These are phyloP conservation scores for Veloporphyrellus conicus DNA, from an alignment of 1,284 basidiomycete species.

Conservation along the genomic window DNA sequence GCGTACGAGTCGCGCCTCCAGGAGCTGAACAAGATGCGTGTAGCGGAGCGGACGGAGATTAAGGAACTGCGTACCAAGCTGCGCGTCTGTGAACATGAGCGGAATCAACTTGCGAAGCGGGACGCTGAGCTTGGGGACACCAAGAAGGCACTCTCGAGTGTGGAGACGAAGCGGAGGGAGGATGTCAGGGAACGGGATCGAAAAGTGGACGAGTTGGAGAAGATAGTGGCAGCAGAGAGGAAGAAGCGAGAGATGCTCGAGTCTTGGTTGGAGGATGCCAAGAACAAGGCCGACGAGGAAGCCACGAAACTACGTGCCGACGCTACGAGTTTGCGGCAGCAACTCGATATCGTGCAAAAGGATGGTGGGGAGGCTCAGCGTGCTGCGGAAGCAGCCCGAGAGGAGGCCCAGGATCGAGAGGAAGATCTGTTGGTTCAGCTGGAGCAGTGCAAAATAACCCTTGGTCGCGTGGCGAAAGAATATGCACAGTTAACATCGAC, in stretches of 20 bases:
- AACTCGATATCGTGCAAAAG: constrained; percentile 27
- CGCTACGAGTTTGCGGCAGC: constrained; percentile 34
- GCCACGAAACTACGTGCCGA: constrained; percentile 34
- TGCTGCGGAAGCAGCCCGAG: constrained; percentile 27
- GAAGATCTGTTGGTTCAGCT: constrained; percentile 47
- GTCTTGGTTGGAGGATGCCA: constrained; percentile 41
- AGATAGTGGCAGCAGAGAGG: constrained; percentile 44
- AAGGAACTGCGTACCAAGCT: constrained; percentile 60
- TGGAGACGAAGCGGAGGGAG: constrained; percentile 50
- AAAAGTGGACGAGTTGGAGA: constrained; percentile 55
- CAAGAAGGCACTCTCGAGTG: constrained; percentile 47
- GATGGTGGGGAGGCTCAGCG: constrained; percentile 33
- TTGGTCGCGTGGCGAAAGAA: constrained; percentile 49
- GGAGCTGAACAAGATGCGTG: constrained; percentile 52
- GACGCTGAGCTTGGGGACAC: constrained; percentile 49
- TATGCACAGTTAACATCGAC: constrained; percentile 55
- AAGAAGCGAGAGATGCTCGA: constrained; percentile 48
- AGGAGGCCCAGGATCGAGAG: constrained; percentile 30
- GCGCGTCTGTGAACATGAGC: constrained; percentile 57
- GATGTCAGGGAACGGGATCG: constrained; percentile 54
- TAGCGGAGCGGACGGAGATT: constrained; percentile 54
- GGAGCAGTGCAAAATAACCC: constrained; percentile 42
- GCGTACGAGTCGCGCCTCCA: constrained; percentile 51
- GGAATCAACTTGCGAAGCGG: constrained; percentile 46
- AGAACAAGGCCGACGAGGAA: constrained; percentile 44